Base-by-base conservation (phyloP, 805 yeast genomes). In the Metschnikowia vanudenii region DNA sequence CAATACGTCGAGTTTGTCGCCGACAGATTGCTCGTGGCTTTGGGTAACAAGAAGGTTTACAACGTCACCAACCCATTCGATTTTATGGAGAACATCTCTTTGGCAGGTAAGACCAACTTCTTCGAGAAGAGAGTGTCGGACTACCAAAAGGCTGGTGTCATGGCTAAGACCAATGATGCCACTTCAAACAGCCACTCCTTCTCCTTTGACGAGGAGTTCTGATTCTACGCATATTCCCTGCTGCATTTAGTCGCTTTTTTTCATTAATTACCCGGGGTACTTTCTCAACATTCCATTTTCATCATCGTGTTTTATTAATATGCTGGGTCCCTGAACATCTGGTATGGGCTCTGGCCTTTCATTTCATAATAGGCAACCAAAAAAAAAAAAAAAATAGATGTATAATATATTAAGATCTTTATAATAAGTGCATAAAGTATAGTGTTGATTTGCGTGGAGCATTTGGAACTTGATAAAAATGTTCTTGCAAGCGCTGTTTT, bases 131-230 rank as follows among this genome's bases (percentile, higher is more conserved):
- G 99, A 75, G 99, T 92, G 48, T 87, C 96, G 49, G 99, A 92
- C 73, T 92, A 92, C 75, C 99, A 92, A 76, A 94, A 92, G 77
- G 98, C 99, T 49, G 98, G 99, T 77, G 99, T 92, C 63, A 92
- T 92, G 94, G 92, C 96, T 56, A 77, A 78, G 56, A 68, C 81
- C 45, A 69, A 71, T 56, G 79, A 81, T 58, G 65, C 75, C 51
- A 64, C 67, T 51, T 73, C 71, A 51, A 54, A 68, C 39, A 77
- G 75, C 46, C 74, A 74, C 65, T 79, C 81, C 38, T 91, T 92
- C 73, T 74, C 85, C 40, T 85, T 94, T 60, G 96, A 91, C 69
- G 99, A 92, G 72, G 98, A 94, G 63, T 92, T 92, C 71, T 92
- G 41, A 37, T 20, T n/a, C n/a, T 26, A 38, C 48, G n/a, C 24